Evolutionary conservation across 371 early-diverging fungal species (phyloP), one percentile per base, ranked within the genome.

Genomic region (Mortierella sp.): DNA sequence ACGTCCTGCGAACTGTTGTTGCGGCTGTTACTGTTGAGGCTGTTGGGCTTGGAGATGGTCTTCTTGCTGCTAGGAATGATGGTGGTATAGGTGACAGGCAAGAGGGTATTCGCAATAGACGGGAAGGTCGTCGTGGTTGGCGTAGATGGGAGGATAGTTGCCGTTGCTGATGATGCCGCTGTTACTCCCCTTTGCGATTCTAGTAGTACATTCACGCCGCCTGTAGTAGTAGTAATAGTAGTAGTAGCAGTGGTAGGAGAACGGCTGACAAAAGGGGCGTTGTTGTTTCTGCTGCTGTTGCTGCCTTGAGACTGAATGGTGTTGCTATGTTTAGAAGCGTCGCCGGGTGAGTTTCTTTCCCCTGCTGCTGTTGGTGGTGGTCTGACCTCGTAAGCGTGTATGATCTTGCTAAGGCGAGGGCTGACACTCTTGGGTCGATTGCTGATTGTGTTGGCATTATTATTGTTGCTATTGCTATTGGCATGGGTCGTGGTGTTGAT

Each of bases 291-390:
- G 24, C 44, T 68, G 42, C 42, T 38, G 42, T 5, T 38, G 24
- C 24, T 68, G 52, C 42, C 55, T 58, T 80, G 81, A 44, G 55
- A 65, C 57, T 76, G 77, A 55, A 63, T 72, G 50, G 50, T 54
- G 42, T 80, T 80, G 44, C 52, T 65, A 68, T 76, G 76, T n/a
- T 68, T 80, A n/a, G 48, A 34, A 65, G 31, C 24, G 42, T 73
- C 77, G 31, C 65, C 74, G 21, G 47, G 74, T 26, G 74, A 34
- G 47, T 79, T 79, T 34, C 47, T 74, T 38, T 70, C 80, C 14
- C 42, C 60, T 34, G 34, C 34, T 31, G 21, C 26, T 57, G 58
- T 10, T 10, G 1, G 5, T 10, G 1, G 5, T 47, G 68, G 28
- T 24, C 58, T 75, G 26, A 70, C 14, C 34, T 75, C 71, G 55